Evolutionary conservation across 2,329 filamentous ascomycete genomes (phyloP), one percentile per base, ranked within the genome.

Genomic region (Epichloe coenophiala): DNA sequence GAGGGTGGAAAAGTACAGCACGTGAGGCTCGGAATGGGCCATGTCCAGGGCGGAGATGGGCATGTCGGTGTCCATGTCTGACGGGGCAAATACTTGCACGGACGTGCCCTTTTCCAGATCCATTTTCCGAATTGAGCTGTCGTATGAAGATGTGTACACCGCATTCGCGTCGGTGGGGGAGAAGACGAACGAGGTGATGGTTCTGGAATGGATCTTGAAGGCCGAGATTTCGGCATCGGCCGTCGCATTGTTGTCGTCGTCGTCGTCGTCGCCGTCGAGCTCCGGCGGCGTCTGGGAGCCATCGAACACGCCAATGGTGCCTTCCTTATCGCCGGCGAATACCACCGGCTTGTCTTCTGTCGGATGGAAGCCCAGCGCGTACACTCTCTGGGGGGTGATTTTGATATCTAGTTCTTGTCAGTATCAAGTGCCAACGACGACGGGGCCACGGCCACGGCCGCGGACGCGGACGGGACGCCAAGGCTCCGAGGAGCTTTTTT

Each of bases 311-410:
- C 93, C 93, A 52, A 97, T 74, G 23, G 88, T 86, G 1, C 93
- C 91, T 56, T 94, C 77, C 64, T 98, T 98, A 61, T 98, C 93
- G 11, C 91, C 91, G 0, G 91, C 91, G 62, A 98, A 94, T 1
- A 97, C 77, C 3, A 98, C 73, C 0, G 90, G 82, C 60, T 97
- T 97, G 3, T 90, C 81, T 52, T 82, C 74, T 0, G 83, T 90
- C 0, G 93, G 93, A 60, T 98, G 93, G 58, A 98, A 91, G 0
- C 84, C 82, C 59, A 97, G 80, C 0, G 86, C 77, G 61, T 97
- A 98, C 12, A 95, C 78, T 49, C 91, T 73, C 58, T 95, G 88
- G 0, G 89, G 90, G 90, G 86, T 91, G 46, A 96, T 83, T 63
- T 96, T 97, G 60, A 96, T 93, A 49, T 87, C 87, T 88, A 57